phyloP scores from a whole-genome alignment of 1,284 basidiomycete genomes.

The Ustilago vetiveriae region DNA sequence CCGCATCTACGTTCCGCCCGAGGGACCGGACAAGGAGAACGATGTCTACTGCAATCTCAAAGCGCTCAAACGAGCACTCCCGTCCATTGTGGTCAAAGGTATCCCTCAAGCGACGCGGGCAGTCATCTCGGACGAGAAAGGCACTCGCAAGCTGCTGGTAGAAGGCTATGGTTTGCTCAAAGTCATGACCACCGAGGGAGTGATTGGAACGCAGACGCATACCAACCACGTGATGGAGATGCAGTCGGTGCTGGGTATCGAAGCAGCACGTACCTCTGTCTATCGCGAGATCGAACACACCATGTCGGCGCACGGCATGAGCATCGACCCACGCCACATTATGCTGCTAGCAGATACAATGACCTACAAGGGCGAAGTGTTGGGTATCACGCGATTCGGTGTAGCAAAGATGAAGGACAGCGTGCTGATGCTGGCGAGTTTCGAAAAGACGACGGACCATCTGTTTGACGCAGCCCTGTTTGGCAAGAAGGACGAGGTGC shows the following conservation, averaged over 20 bases:
- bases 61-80: conserved; percentile 63
- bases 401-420: conserved; percentile 99
- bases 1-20: conserved; percentile 76
- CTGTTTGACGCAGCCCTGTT: conserved; percentile 96
- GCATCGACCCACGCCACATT: conserved; percentile 97
- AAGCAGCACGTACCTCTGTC: conserved; percentile 92
- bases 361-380: conserved; percentile 98
- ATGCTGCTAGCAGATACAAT: conserved; percentile 99
- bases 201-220: conserved; percentile 88
- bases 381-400: conserved; percentile 98
- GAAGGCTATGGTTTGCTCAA: conserved; percentile 96
- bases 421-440: conserved; percentile 97
- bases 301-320: conserved; percentile 98
- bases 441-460: conserved; percentile 99
- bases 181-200: conserved; percentile 97
- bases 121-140: conserved; percentile 66
- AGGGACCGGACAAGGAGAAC: conserved; percentile 75
- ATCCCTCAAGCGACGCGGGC: conserved; percentile 61
- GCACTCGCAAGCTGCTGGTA: conserved; percentile 61
- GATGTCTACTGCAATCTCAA: conserved; percentile 64
- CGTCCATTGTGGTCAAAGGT: conserved; percentile 64
- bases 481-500: conserved; percentile 92
- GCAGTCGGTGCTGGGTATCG: conserved; percentile 91
- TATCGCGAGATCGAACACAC: conserved; percentile 95
- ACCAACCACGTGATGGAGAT: conserved; percentile 99